Conservation (phyloP, 2,329 filamentous ascomycete genomes). For the Aspergillus pseudoglaucus region DNA sequence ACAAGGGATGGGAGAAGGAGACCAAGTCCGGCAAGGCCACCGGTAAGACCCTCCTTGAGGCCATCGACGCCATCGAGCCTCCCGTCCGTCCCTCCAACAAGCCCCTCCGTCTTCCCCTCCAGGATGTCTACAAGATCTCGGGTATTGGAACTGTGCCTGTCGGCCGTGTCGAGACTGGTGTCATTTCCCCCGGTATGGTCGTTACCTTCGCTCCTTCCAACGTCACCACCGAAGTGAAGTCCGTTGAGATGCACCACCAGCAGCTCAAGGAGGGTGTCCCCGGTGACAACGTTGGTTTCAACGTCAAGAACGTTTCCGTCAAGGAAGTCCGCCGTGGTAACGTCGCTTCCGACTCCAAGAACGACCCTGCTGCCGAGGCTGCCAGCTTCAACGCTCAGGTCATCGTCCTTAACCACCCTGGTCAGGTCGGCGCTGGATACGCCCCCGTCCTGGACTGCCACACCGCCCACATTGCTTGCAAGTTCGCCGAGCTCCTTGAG, state of each 20-base stretch:
- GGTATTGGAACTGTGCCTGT: constrained; percentile 99
- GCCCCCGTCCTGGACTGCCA: constrained; percentile 99
- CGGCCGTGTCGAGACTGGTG: constrained; percentile 99
- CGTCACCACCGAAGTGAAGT: constrained; percentile 99
- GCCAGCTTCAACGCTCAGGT: constrained; percentile 99
- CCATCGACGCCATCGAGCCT: constrained; percentile 92
- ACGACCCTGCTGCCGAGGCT: constrained; percentile 83
- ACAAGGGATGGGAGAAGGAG: constrained; percentile 99
- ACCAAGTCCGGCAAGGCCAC: constrained; percentile 76
- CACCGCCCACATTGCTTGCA: constrained; percentile 99
- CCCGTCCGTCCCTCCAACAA: constrained; percentile 94
- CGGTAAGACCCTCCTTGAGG: constrained; percentile 98
- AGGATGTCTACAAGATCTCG: constrained; percentile 99
- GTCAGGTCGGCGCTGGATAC: constrained; percentile 98
- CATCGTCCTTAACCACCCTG: constrained; percentile 99
- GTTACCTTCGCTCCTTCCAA: constrained; percentile 97
- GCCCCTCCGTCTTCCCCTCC: constrained; percentile 98
- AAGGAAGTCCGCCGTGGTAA: constrained; percentile 99
- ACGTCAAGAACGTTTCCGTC: constrained; percentile 99
- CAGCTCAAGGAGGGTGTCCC: constrained; percentile 91
- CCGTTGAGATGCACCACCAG: constrained; percentile 99
- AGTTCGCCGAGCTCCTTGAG: constrained; percentile 98
- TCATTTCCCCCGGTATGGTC: constrained; percentile 76
- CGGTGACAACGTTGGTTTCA: constrained; percentile 99
- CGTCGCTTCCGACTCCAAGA: constrained; percentile 99